These are phyloP conservation scores for Ceratocystis papillata DNA, from an alignment of 2,329 filamentous ascomycete species.

Conservation along the genomic window DNA sequence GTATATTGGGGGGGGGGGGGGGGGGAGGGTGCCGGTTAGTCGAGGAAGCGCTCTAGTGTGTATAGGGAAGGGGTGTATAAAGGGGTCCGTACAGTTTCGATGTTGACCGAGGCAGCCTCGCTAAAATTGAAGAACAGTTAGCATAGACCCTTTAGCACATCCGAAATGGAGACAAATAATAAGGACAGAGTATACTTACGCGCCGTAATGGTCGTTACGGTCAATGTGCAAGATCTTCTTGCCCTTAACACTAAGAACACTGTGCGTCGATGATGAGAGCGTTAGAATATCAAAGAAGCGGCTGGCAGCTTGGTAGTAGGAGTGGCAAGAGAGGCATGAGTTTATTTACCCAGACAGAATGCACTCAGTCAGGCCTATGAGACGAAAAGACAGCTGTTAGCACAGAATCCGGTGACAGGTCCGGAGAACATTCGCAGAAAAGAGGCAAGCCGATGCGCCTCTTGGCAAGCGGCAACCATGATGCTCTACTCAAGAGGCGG, in stretches of 20 bases:
- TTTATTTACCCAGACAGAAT: slow-evolving; percentile 80
- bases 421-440: too few relatives aligned
- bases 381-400: slow-evolving; percentile 26
- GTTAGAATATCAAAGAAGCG: slow-evolving; percentile 12
- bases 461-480: too few relatives aligned
- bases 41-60: neutral
- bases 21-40: neutral
- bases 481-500: too few relatives aligned
- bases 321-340: neutral
- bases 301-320: neutral
- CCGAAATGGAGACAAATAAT: slow-evolving; percentile 24
- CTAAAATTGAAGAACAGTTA: slow-evolving; percentile 31
- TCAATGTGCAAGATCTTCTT: slow-evolving; percentile 99
- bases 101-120: slow-evolving; percentile 92
- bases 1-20: neutral
- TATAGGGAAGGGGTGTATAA: slow-evolving; percentile 21
- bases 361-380: slow-evolving; percentile 86
- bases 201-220: slow-evolving; percentile 96
- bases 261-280: slow-evolving; percentile 31
- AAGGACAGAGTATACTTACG: slow-evolving; percentile 46
- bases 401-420: neutral
- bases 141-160: slow-evolving; percentile 26
- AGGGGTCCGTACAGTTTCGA: slow-evolving; percentile 61
- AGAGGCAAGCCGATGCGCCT: too few relatives aligned
- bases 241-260: slow-evolving; percentile 94